phyloP scores from a whole-genome alignment of 768 basidiomycete species.

The Pisolithus marmoratus region DNA sequence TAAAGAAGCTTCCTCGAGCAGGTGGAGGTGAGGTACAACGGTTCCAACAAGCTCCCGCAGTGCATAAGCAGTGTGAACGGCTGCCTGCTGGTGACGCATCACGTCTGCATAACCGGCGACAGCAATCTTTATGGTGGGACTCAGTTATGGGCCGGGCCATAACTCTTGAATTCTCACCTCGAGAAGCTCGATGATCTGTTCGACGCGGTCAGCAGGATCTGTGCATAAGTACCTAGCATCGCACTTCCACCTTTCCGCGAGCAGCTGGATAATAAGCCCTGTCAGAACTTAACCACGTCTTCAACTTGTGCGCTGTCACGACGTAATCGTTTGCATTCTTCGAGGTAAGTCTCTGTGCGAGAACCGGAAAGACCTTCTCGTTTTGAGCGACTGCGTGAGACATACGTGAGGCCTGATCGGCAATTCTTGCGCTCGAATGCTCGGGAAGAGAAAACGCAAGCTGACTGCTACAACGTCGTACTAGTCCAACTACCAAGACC shows the following conservation, averaged over 20 bases:
- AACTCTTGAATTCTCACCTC: slow-evolving; percentile 31
- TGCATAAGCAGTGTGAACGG: slow-evolving; percentile 3
- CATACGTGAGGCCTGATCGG: too few relatives aligned
- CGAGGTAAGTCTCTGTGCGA: slow-evolving; percentile 28
- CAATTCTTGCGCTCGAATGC: too few relatives aligned
- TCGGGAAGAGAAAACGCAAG: too few relatives aligned
- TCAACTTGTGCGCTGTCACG: slow-evolving; percentile 31
- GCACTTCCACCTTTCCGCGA: slow-evolving; percentile 39
- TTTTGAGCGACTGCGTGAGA: slow-evolving; percentile 9
- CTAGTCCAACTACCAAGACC: too few relatives aligned
- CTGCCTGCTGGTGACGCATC: slow-evolving; percentile 3
- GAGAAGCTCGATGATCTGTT: slow-evolving; percentile 47
- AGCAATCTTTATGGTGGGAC: slow-evolving; percentile 17
- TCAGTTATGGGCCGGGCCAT: slow-evolving; percentile 15
- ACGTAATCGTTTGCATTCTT: slow-evolving; percentile 19
- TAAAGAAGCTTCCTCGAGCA: slow-evolving; percentile 19
- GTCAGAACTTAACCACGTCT: slow-evolving; percentile 39
- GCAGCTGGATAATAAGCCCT: slow-evolving; percentile 50
- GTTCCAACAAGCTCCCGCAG: slow-evolving; percentile 15
- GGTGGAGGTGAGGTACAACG: slow-evolving; percentile 15
- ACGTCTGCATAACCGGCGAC: slow-evolving; percentile 10
- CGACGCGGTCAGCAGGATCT: slow-evolving; percentile 1
- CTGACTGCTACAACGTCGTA: too few relatives aligned
- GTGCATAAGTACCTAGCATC: neutral
- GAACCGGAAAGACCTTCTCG: slow-evolving; percentile 34